Percentiles rank a stretch among this genome's conserved stretches.
Conservation (phyloP, 768 basidiomycete species). For the Neoboletus brunneissimus region DNA sequence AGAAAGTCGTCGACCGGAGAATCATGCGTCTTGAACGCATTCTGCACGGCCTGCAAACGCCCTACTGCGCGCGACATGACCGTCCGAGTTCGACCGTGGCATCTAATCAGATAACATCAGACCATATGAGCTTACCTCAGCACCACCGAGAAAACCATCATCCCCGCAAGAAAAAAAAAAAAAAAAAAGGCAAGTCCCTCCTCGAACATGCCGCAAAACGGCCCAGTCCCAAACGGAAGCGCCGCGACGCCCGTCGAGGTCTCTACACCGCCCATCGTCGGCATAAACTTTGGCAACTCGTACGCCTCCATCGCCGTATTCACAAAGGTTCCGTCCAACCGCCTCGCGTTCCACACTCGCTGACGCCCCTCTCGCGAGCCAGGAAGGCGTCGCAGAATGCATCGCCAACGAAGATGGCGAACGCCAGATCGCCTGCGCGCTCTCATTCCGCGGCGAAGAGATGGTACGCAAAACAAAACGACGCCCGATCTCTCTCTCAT, state of each 20-base stretch:
- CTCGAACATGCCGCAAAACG: slow-evolving; percentile 47
- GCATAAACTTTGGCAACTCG: slow-evolving; percentile 95
- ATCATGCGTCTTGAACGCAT: neutral
- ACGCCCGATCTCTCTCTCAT: slow-evolving; percentile 1
- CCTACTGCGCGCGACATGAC: slow-evolving; percentile 4
- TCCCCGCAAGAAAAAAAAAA: neutral
- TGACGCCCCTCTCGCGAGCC: neutral
- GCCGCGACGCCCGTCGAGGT: slow-evolving; percentile 40
- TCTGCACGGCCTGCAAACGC: slow-evolving; percentile 16
- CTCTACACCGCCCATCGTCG: slow-evolving; percentile 63
- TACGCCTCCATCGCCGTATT: slow-evolving; percentile 95
- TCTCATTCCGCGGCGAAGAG: slow-evolving; percentile 90
- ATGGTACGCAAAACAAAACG: slow-evolving; percentile 54
- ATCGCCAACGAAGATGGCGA: slow-evolving; percentile 99
- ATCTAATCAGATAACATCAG: slow-evolving; percentile 11
- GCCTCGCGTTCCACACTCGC: neutral
- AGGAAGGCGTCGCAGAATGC: slow-evolving; percentile 92
- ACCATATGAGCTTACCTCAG: slow-evolving; percentile 15
- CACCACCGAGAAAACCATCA: too few relatives aligned
- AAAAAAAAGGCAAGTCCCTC: too few relatives aligned
- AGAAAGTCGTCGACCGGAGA: slow-evolving; percentile 9
- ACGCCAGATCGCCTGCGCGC: slow-evolving; percentile 93
- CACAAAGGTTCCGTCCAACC: slow-evolving; percentile 68
- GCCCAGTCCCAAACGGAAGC: slow-evolving; percentile 48
- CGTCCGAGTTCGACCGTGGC: neutral